A percentile compares a stretch with the other conserved stretches of the same genome.
phyloP scores from a whole-genome alignment of 805 yeast genomes.

The Yarrowia bubula region DNA sequence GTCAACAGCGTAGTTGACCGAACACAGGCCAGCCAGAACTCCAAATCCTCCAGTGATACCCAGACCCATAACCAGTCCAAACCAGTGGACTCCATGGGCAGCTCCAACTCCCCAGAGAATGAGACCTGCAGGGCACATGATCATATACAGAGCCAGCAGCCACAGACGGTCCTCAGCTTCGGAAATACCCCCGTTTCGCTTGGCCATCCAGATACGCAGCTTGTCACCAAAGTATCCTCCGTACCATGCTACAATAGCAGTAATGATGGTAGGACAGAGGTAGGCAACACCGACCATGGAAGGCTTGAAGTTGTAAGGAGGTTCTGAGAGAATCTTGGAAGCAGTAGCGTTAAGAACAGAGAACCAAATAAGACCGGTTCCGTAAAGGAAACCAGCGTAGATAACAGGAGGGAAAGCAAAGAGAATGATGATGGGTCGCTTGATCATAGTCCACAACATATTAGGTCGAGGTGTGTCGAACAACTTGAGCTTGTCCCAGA shows the following conservation, averaged over 20 bases:
- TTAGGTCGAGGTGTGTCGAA: slow-evolving; percentile 14
- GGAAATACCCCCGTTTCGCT: slow-evolving; percentile 45
- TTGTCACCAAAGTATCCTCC: slow-evolving; percentile 24
- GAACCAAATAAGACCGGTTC: slow-evolving; percentile 25
- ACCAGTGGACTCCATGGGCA: slow-evolving; percentile 48
- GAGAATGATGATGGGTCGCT: slow-evolving; percentile 23
- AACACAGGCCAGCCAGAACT: slow-evolving; percentile 46
- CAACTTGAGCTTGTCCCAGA: slow-evolving; percentile 22
- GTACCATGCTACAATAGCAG: neutral
- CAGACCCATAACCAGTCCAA: slow-evolving; percentile 47
- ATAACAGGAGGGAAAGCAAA: slow-evolving; percentile 10
- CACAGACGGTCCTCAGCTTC: slow-evolving; percentile 53
- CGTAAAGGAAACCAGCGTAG: slow-evolving; percentile 17
- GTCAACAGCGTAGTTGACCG: slow-evolving; percentile 49
- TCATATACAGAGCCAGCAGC: slow-evolving; percentile 44
- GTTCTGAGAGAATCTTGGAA: slow-evolving; percentile 8
- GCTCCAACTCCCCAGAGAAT: slow-evolving; percentile 57
- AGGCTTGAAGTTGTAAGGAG: slow-evolving; percentile 27
- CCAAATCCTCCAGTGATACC: slow-evolving; percentile 47
- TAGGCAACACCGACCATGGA: slow-evolving; percentile 16
- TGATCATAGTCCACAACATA: slow-evolving; percentile 24
- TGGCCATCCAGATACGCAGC: slow-evolving; percentile 22
- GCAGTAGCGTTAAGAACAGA: slow-evolving; percentile 17
- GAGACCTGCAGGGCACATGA: slow-evolving; percentile 47
- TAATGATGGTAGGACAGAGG: slow-evolving; percentile 7